These are phyloP conservation scores for Fusarium miscanthi DNA, from an alignment of 2,329 filamentous ascomycete species.

Conservation along the genomic window DNA sequence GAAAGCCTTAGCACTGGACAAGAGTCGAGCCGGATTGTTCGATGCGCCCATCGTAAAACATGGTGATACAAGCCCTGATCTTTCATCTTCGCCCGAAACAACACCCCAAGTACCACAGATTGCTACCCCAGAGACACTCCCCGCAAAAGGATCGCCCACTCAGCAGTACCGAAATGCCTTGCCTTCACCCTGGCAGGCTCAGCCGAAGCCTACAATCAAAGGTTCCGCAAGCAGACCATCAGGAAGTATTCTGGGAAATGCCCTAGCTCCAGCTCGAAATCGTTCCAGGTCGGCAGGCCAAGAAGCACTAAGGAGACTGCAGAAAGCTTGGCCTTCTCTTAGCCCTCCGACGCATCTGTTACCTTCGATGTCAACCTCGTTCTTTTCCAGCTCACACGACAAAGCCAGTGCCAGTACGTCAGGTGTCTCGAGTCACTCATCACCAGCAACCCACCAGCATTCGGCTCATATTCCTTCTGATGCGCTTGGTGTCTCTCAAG, in stretches of 20 bases:
- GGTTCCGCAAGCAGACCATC: constrained; percentile 41
- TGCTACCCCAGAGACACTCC: constrained; percentile 5
- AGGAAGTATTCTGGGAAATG: constrained; percentile 54
- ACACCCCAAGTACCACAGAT: constrained; percentile 14
- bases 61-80: constrained; percentile 42
- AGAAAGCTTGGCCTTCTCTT: constrained; percentile 67
- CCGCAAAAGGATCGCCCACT: constrained; percentile 2
- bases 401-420: constrained; percentile 28
- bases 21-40: constrained; percentile 46
- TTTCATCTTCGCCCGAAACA: constrained; percentile 33
- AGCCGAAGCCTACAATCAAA: constrained; percentile 32
- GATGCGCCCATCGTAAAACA: constrained; percentile 37
- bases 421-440: constrained; percentile 4
- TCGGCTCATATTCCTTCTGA: constrained; percentile 3
- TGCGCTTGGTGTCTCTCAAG: constrained; percentile 10
- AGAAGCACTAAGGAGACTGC: constrained; percentile 67
- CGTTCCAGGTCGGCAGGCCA: constrained; percentile 67
- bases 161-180: constrained; percentile 20
- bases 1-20: constrained; percentile 66
- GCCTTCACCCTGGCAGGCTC: constrained; percentile 49
- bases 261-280: constrained; percentile 60
- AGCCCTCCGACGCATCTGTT: constrained; percentile 47
- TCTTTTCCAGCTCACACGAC: constrained; percentile 52
- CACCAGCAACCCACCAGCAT: constrained; percentile 7
- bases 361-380: constrained; percentile 58